These are phyloP conservation scores for Ganoderma leucocontextum DNA, from an alignment of 1,284 basidiomycete genomes.

Conservation along the genomic window DNA sequence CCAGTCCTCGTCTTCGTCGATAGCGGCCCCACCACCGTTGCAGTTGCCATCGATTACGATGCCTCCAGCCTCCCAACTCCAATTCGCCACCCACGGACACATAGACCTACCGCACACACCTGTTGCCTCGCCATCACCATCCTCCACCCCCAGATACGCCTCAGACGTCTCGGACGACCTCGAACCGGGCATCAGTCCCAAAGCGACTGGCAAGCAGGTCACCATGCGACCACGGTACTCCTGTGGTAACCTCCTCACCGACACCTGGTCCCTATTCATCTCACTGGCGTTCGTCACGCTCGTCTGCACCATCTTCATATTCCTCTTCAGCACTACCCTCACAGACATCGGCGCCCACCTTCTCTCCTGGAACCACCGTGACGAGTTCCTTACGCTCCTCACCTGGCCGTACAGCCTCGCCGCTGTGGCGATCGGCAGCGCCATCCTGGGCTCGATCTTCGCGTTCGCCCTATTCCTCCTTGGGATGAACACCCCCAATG, in stretches of 20 bases:
- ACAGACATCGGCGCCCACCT: not conserved
- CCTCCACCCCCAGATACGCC: not conserved
- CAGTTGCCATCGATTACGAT: not conserved
- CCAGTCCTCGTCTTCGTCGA: not conserved
- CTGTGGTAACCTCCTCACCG: not conserved
- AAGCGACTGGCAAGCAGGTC: not conserved
- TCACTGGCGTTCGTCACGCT: not conserved
- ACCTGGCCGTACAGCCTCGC: conserved; percentile 3
- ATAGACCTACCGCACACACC: not conserved
- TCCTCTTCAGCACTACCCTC: not conserved
- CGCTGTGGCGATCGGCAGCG: not conserved
- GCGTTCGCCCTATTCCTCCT: not conserved
- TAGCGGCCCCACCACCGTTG: not conserved
- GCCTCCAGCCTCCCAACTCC: not conserved
- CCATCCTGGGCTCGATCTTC: not conserved
- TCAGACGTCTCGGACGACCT: not conserved
- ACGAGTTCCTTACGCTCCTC: not conserved
- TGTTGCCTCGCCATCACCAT: not conserved
- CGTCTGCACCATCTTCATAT: conserved; percentile 1
- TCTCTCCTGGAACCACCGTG: not conserved
- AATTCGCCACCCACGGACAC: not conserved
- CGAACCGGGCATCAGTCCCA: not conserved
- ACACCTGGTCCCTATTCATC: not conserved
- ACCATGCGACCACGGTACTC: not conserved
- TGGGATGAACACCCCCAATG: not conserved